Evolutionary conservation across 345 rosid genomes (phyloP), one percentile per base, ranked within the genome.

Genomic region (Arabidopsis arenosa): DNA sequence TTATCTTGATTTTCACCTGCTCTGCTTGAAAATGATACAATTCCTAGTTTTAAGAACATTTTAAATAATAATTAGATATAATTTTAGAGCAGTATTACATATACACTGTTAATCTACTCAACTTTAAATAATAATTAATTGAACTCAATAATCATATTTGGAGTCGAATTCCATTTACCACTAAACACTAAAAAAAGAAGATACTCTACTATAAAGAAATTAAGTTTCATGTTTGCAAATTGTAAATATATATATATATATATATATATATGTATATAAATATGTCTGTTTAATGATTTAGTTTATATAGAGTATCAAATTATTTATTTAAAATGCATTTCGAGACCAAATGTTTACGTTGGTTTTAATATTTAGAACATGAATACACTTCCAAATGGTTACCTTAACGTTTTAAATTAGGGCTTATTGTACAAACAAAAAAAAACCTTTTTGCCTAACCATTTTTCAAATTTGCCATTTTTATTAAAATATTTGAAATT

Each of bases 21-120:
- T 49, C 79, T 18, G 21, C 21, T 67, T 75, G 56, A 75, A 58
- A 60, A 60, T 75, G 7, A 66, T 13, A 58, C 10, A 49, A 28
- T 39, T n/a, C 23, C 4, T 57, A 56, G 9, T 65, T 73, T 45
- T 32, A 36, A 33, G 21, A 56, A 45, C 28, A 45, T 7, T 21
- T 56, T 37, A 39, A n/a, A n/a, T n/a, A n/a, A 55, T 0, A 14
- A 36, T 5, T 66, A 15, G n/a, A 63, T 48, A 21, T 18, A 12
- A 33, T 52, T 21, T 26, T 30, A 44, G 9, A 14, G 11, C 28
- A 15, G 14, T 35, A 9, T 26, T 58, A 58, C 3, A n/a, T 14
- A n/a, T 39, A 12, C 33, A 39, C 6, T 28, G 26, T 13, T 28
- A 26, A 0, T 7, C 4, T 63, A 26, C 9, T 12, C 11, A 62